Percentiles rank a stretch among this genome's conserved stretches.
phyloP scores from a whole-genome alignment of 2,329 filamentous ascomycete genomes.

The Magnaporthiopsis rhizophila region DNA sequence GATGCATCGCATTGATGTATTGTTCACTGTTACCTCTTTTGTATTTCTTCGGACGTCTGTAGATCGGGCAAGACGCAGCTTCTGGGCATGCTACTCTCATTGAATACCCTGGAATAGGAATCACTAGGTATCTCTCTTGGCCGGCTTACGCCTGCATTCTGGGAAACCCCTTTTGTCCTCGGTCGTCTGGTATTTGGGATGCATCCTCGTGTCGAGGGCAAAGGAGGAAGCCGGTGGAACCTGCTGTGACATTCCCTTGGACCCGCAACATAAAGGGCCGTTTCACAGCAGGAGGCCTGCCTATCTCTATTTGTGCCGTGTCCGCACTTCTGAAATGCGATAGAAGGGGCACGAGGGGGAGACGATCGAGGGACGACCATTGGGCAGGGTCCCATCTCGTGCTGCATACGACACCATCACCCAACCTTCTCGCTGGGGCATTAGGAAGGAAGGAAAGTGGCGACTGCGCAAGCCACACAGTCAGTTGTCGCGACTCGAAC shows the following conservation, averaged over 20 bases:
- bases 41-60: neutral
- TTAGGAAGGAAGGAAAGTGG: neutral
- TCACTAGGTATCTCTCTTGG: too few species aligned
- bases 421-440: neutral
- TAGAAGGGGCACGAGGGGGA: neutral
- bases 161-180: too few species aligned
- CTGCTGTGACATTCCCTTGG: too few species aligned
- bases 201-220: too few species aligned
- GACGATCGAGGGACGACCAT: neutral
- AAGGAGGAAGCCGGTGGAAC: too few species aligned
- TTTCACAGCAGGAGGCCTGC: neutral
- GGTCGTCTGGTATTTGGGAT: too few species aligned
- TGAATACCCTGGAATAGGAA: too few species aligned
- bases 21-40: neutral
- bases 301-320: neutral
- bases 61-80: neutral
- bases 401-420: too few species aligned
- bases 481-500: neutral
- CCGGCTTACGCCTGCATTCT: too few species aligned
- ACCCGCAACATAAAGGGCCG: neutral
- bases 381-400: too few species aligned
- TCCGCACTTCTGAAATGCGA: neutral
- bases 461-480: neutral
- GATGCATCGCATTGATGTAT: neutral
- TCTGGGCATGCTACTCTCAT: neutral